Evolutionary conservation across 495 filamentous ascomycete genomes (phyloP), one percentile per base, ranked within the genome.

Genomic region (Barbatosphaeria neglecta): DNA sequence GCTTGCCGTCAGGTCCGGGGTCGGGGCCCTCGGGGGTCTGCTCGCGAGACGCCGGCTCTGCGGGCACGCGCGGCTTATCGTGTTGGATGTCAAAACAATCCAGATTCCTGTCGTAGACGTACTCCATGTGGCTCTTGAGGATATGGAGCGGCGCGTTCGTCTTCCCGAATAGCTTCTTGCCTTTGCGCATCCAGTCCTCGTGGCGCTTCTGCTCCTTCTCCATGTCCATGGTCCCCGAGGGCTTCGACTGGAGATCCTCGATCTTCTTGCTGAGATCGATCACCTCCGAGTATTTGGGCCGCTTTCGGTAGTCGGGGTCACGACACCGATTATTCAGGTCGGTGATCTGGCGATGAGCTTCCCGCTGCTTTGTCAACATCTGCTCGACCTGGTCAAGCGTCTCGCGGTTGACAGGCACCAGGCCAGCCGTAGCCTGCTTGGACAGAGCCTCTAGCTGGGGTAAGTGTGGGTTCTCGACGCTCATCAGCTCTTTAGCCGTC

Each of bases 111-210:
- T 85, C 82, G 18, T 86, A 77, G 4, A 97, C 93, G 59, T 89
- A 86, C 44, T 89, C 83, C 89, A 99, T 95, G 55, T 99, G 90
- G 20, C 78, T 80, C 49, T 86, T 86, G 22, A 99, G 67, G 50
- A 99, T 99, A 57, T 97, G 92, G 23, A 99, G 64, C 10, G 92
- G 92, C 3, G 92, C 92, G 61, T 99, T 99, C 3, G 93, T 90
- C 65, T 99, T 99, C 31, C 93, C 93, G 54, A 99, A 99, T 0
- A 99, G 68, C 66, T 97, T 97, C 67, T 99, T 99, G 23, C 92
- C 92, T 54, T 89, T 86, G 37, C 92, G 73, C 92, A 99, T 99
- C 92, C 92, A 99, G 60, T 99, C 93, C 55, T 97, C 92, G 53
- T 99, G 92, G 11, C 87, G 82, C 59, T 90, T 94, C 61, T 94